Base-by-base conservation (phyloP, 2,329 filamentous ascomycete species). In the Microsporum canis region DNA sequence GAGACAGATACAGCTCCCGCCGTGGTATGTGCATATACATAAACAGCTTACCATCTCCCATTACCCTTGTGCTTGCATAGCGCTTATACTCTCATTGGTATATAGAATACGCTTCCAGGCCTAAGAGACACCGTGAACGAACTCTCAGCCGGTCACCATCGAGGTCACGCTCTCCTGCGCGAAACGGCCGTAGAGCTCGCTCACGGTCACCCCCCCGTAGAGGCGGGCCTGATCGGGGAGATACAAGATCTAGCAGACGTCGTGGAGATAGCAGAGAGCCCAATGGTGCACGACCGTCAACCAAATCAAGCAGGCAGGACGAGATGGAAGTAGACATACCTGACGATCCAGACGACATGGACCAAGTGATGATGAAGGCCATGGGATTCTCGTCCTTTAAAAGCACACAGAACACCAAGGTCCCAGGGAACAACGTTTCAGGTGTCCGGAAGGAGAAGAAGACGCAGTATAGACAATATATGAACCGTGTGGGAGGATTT, bases 401-500 rank as follows among this genome's bases (percentile, higher is more conserved):
- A 62, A 86, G 84, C 29, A 97, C 94, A 23, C 95, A 97, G 75
- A 85, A 88, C 63, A 90, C 88, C 60, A 95, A 96, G 71, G 86
- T 99, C 1, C 81, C 83, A 0, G 94, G 94, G 1, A 99, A 99
- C 71, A 85, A 91, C 70, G 84, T 87, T 47, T 91, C 88, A 60
- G 89, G 80, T 0, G 85, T 96, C 59, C 80, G 87, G 66, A 96
- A 94, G 80, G 90, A 94, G 77, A 96, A 96, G 84, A 91, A 90
- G 83, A 88, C 87, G 12, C 84, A 95, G 78, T 97, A 96, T 71
- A 82, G 94, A 67, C 94, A 99, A 82, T 99, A 99, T 75, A 99
- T 99, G 84, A 80, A 79, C 65, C 77, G 78, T 65, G 65, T 72
- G 34, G 77, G 77, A 61, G 78, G 78, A 60, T 80, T 80, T 70